These are phyloP conservation scores for Yamadazyma taylorii DNA, from an alignment of 1,139 yeast genomes.

Conservation along the genomic window DNA sequence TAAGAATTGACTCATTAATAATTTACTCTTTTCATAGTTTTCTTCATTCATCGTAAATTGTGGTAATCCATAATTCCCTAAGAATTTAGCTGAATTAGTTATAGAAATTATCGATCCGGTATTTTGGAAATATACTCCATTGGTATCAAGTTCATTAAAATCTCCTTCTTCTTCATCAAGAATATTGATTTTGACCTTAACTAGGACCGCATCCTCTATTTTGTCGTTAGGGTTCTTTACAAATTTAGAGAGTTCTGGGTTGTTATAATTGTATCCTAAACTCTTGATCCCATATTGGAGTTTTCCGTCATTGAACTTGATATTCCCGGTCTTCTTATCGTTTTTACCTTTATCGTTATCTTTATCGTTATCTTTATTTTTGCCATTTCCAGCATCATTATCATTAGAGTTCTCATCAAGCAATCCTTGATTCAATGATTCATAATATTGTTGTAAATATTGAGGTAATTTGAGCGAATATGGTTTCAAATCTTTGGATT, in stretches of 20 bases:
- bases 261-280: constrained; percentile 25
- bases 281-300: constrained; percentile 25
- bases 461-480: constrained; percentile 37
- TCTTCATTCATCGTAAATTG: constrained; percentile 49
- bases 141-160: constrained; percentile 46
- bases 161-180: constrained; percentile 44
- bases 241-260: constrained; percentile 20
- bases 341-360: constrained; percentile 2
- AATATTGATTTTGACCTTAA: constrained; percentile 25
- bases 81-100: constrained; percentile 72
- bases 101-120: constrained; percentile 67
- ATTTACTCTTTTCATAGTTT: constrained; percentile 42
- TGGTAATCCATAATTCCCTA: constrained; percentile 60
- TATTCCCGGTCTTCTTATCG: constrained; percentile 28
- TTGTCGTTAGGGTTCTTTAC: constrained; percentile 16
- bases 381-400: constrained; percentile 4
- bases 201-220: constrained; percentile 34
- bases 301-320: constrained; percentile 27
- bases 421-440: constrained; percentile 25
- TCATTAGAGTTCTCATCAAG: constrained; percentile 21
- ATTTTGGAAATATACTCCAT: constrained; percentile 70
- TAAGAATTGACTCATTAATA: constrained; percentile 36
- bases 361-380: constrained; percentile 5
- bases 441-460: constrained; percentile 39
- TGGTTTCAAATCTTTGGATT: constrained; percentile 10